A percentile compares a stretch with the other conserved stretches of the same genome.
These are phyloP conservation scores for Colletotrichum trifolii DNA, from an alignment of 2,329 filamentous ascomycete genomes.

Conservation along the genomic window DNA sequence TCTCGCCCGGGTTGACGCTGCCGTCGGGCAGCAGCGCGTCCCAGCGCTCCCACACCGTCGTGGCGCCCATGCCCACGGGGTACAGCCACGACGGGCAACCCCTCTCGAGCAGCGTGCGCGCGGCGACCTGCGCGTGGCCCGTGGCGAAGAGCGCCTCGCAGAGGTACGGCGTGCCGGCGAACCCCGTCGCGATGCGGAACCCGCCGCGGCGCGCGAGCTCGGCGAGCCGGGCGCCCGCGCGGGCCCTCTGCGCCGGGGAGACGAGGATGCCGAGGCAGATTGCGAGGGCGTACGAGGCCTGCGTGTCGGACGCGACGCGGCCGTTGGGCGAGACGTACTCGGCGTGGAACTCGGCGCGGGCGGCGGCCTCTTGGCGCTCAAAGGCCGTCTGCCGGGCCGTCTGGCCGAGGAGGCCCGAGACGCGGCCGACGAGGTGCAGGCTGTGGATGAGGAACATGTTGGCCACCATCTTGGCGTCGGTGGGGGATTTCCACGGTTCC, in stretches of 20 bases:
- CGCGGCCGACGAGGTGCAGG: not conserved
- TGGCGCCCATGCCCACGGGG: slow-evolving; percentile 51
- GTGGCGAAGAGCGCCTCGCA: slow-evolving; percentile 33
- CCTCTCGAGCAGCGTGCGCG: slow-evolving; percentile 50
- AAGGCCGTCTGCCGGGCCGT: not conserved
- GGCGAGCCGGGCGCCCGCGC: slow-evolving; percentile 16
- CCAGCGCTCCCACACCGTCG: slow-evolving; percentile 57
- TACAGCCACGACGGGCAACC: slow-evolving; percentile 52
- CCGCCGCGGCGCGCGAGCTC: slow-evolving; percentile 9
- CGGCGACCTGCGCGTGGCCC: slow-evolving; percentile 40
- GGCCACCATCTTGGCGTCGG: slow-evolving; percentile 44
- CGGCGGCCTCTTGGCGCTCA: not conserved
- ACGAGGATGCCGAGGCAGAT: slow-evolving; percentile 36
- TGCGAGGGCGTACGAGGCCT: slow-evolving; percentile 39
- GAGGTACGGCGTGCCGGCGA: slow-evolving; percentile 40
- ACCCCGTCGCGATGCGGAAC: slow-evolving; percentile 39
- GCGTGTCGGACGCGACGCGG: slow-evolving; percentile 37
- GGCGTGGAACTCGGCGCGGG: slow-evolving; percentile 37
- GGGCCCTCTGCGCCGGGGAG: not conserved
- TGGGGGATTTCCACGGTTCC: slow-evolving; percentile 42
- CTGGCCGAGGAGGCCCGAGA: slow-evolving; percentile 12
- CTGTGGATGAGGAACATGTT: slow-evolving; percentile 45
- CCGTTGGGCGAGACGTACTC: slow-evolving; percentile 39
- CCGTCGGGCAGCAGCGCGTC: slow-evolving; percentile 51
- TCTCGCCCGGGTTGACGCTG: slow-evolving; percentile 50